Evolutionary conservation across 78 protist species (phyloP), one percentile per base, ranked within the genome.

Genomic region (Dictyostelium capitatum): DNA sequence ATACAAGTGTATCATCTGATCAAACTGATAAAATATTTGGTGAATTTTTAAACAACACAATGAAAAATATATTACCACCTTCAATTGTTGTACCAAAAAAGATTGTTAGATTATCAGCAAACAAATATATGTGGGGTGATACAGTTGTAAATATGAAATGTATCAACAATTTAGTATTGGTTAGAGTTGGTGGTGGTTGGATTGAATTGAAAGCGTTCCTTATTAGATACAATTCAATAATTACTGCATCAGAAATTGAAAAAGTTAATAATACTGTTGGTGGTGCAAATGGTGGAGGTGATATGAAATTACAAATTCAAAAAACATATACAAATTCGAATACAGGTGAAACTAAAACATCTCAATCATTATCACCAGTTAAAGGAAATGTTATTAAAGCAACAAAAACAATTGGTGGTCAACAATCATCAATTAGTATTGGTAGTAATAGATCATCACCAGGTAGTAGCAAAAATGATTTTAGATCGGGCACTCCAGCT

Each of bases 171-270:
- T 77, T 87, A n/a, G 78, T 87, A 32, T 83, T 87, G 11, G 93
- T 87, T 11, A 30, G 93, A 25, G 93, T 87, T 1, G 93, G 93
- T 64, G 93, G 93, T 64, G 93, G 93, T 20, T 87, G 93, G 93
- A 87, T 87, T 79, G 78, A 83, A 19, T 50, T 87, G 11, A 87
- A 87, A 65, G 93, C 77, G 8, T 87, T 87, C 23, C 37, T 87
- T 11, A 77, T 87, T 48, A 37, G 91, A 20, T 87, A 87, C 12
- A 87, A 87, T 15, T 87, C 93, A 1, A 84, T 87, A 5, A 87
- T 87, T 43, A 37, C 37, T 3, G 93, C 93, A 8, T 47, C 80
- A 14, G 93, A 87, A 32, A 43, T 87, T 28, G 93, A 59, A 10
- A 80, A 80, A 62, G 20, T 80, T 11, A n/a, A 25, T 51, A 59